Evolutionary conservation across 495 filamentous ascomycete species (phyloP).

Genomic region (Cercophora samala): DNA sequence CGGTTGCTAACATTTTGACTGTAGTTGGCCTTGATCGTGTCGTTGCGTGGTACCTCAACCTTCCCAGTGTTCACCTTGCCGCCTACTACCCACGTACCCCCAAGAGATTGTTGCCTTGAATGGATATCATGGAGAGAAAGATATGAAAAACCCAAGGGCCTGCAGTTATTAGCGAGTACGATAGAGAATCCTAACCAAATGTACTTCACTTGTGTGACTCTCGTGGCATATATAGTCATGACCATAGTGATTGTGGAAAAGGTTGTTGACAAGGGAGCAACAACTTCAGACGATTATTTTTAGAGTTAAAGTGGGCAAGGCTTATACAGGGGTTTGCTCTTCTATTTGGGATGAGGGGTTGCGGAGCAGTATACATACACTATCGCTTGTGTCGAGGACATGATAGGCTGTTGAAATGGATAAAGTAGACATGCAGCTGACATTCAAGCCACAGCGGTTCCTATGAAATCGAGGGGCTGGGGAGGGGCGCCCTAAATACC

Average conservation of each 20-base stretch:
- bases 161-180: background rate
- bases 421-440: background rate
- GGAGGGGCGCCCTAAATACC: no score
- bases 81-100: constrained; percentile 81
- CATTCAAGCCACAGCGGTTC: background rate
- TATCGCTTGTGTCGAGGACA: background rate
- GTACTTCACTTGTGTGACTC: background rate
- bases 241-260: background rate
- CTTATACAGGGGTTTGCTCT: background rate
- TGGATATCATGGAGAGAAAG: background rate
- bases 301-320: background rate
- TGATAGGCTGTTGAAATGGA: background rate
- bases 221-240: background rate
- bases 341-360: background rate
- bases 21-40: constrained; percentile 82
- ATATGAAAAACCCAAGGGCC: background rate
- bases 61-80: constrained; percentile 77
- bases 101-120: constrained; percentile 69
- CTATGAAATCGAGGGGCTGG: background rate
- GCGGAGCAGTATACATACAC: background rate
- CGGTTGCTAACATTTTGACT: constrained; percentile 70
- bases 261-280: background rate
- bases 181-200: background rate
- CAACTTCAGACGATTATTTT: background rate
- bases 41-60: constrained; percentile 79